Base-by-base conservation (phyloP, 768 basidiomycete genomes). In the Amanita inopinata region DNA sequence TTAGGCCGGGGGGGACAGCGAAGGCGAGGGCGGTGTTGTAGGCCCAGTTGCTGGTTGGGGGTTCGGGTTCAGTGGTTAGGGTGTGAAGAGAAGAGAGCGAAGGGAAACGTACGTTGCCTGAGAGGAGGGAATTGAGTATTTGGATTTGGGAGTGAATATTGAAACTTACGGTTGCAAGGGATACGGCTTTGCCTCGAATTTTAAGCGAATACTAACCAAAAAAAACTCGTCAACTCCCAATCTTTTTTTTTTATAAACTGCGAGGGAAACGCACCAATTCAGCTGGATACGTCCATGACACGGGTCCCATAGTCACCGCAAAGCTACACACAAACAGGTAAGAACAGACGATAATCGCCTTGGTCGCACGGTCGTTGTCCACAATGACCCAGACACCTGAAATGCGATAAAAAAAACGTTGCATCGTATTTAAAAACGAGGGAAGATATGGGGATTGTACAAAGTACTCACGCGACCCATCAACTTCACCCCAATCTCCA, bases 311-410 rank as follows among this genome's bases (percentile, higher is more conserved):
- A 20, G 78, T 80, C 51, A 81, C 69, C 10, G 82, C 80, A 54
- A 81, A 84, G 48, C 69, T 73, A 64, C 76, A 83, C 33, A 88
- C 83, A 49, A 76, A 87, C 48, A 85, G 61, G 60, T 86, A 87
- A 9, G 80, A 81, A 61, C 75, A 83, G 6, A 83, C 80, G 49
- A 87, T 85, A 57, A 88, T 71, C 5, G 71, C 82, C 52, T 73
- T 80, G 1, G 83, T 84, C 20, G 72, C 72, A 0, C 65, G 49
- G 4, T 64, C 59, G 55, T 87, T 69, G 46, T 62, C 64, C 5
- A 55, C 54, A 51, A 87, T 79, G 33, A 83, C 65, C 85, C 56
- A 73, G 9, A 65, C 58, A 11, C 35, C 55, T 56, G 39, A n/a
- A n/a, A n/a, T n/a, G n/a, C n/a, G n/a, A n/a, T n/a, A n/a, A n/a